Evolutionary conservation across 208 protist genomes (phyloP).

Genomic region (Angomonas desouzai): DNA sequence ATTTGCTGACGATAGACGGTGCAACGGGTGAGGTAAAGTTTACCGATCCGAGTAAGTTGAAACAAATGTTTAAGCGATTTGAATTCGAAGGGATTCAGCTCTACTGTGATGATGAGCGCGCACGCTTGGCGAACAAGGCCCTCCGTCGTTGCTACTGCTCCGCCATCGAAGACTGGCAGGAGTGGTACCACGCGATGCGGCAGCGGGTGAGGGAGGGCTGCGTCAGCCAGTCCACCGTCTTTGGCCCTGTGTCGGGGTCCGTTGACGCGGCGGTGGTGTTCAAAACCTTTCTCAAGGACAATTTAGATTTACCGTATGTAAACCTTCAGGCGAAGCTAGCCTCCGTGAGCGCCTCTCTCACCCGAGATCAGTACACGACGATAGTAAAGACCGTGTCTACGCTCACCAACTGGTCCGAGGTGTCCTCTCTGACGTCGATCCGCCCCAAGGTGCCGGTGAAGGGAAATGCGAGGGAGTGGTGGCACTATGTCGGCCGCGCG

Average conservation of each 20-base stretch:
- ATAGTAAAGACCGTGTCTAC: constrained; percentile 45
- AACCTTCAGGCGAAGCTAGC: constrained; percentile 46
- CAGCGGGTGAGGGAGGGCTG: constrained; percentile 51
- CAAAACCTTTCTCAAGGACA: constrained; percentile 52
- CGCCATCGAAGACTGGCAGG: constrained; percentile 49
- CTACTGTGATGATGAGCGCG: constrained; percentile 79
- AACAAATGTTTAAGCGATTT: constrained; percentile 67
- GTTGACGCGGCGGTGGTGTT: constrained; percentile 69
- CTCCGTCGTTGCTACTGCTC: constrained; percentile 32
- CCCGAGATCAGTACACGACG: constrained; percentile 74
- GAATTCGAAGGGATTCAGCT: constrained; percentile 71
- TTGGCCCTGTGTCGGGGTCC: constrained; percentile 69
- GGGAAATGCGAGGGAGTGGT: constrained; percentile 62
- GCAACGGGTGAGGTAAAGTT: constrained; percentile 66
- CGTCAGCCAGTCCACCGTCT: constrained; percentile 60
- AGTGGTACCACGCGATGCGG: constrained; percentile 75
- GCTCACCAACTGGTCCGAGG: constrained; percentile 50
- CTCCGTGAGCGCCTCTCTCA: constrained; percentile 61
- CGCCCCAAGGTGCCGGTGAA: constrained; percentile 50
- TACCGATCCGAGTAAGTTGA: constrained; percentile 51
- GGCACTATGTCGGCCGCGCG: constrained; percentile 58
- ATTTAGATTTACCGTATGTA: constrained; percentile 62
- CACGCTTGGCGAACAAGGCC: constrained; percentile 15
- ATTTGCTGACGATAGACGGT: constrained; percentile 73
- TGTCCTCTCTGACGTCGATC: constrained; percentile 26